Conservation (phyloP, 78 protist species). For the Chrysochromulina parva region DNA sequence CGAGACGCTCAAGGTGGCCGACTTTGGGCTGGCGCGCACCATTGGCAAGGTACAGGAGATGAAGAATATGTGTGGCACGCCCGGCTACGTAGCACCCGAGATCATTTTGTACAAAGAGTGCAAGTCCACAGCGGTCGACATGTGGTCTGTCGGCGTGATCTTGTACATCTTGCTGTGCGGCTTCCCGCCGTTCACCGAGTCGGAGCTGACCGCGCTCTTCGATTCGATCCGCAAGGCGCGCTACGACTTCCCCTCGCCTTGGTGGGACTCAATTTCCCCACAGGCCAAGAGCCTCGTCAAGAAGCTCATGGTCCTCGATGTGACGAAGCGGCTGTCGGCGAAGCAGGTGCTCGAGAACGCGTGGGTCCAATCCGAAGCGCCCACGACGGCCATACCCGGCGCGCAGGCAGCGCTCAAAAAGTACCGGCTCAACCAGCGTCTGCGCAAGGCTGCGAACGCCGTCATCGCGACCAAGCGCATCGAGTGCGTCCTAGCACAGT, state of each 20-base stretch:
- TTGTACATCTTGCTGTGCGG: constrained; percentile 20
- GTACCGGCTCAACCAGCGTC: no score
- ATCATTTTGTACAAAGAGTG: not conserved
- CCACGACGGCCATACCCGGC: no score
- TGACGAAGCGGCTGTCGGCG: not conserved
- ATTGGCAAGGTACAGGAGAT: not conserved
- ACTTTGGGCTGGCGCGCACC: not conserved
- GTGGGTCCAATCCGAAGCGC: no score
- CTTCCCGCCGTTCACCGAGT: constrained; percentile 17
- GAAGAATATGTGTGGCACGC: not conserved
- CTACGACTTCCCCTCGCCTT: constrained; percentile 9
- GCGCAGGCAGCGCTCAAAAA: no score
- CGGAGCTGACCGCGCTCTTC: not conserved
- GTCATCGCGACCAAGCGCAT: no score
- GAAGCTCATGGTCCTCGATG: not conserved
- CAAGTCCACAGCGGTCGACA: not conserved
- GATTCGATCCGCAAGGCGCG: not conserved
- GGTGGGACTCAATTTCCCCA: not conserved
- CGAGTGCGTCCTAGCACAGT: no score
- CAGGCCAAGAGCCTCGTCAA: not conserved
- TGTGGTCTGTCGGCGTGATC: constrained; percentile 13
- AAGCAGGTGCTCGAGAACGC: not conserved
- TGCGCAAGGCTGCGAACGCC: no score
- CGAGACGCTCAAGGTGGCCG: not conserved
- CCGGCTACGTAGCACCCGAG: not conserved